phyloP scores from a whole-genome alignment of 345 rosid species.

The Salix koriyanagi region DNA sequence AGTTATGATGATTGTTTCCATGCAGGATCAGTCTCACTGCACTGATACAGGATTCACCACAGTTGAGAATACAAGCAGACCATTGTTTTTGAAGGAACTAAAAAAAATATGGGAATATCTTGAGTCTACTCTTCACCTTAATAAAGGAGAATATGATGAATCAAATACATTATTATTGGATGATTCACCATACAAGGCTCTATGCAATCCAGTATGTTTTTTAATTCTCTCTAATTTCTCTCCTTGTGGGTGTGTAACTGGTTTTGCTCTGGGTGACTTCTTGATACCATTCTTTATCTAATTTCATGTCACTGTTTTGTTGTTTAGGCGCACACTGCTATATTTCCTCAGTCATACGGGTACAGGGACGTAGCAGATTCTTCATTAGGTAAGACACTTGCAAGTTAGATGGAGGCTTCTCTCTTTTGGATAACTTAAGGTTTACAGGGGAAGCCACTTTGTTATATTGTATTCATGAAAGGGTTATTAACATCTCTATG shows the following conservation, averaged over 20 bases:
- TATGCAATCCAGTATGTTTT: constrained; percentile 28
- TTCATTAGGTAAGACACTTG: constrained; percentile 63
- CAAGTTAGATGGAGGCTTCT: neutral
- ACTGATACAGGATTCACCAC: constrained; percentile 20
- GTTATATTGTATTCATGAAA: neutral
- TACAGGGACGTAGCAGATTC: constrained; percentile 40
- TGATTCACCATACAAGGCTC: constrained; percentile 33
- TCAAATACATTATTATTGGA: constrained; percentile 26
- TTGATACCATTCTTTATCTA: constrained; percentile 4
- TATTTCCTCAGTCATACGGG: constrained; percentile 64
- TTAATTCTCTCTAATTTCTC: neutral
- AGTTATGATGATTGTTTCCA: constrained; percentile 1
- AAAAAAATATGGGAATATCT: constrained; percentile 17
- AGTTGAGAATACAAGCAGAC: constrained; percentile 14
- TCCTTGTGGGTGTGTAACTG: neutral
- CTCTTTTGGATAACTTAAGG: neutral
- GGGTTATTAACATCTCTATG: neutral
- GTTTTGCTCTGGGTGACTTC: neutral
- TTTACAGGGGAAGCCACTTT: neutral
- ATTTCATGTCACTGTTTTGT: constrained; percentile 6
- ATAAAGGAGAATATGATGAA: constrained; percentile 19
- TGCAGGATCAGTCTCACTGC: constrained; percentile 28
- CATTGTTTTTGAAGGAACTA: constrained; percentile 28
- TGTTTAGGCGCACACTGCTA: constrained; percentile 60
- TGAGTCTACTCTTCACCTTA: constrained; percentile 15